Base-by-base conservation (phyloP, 2,329 filamentous ascomycete genomes). In the Calonectria montana region DNA sequence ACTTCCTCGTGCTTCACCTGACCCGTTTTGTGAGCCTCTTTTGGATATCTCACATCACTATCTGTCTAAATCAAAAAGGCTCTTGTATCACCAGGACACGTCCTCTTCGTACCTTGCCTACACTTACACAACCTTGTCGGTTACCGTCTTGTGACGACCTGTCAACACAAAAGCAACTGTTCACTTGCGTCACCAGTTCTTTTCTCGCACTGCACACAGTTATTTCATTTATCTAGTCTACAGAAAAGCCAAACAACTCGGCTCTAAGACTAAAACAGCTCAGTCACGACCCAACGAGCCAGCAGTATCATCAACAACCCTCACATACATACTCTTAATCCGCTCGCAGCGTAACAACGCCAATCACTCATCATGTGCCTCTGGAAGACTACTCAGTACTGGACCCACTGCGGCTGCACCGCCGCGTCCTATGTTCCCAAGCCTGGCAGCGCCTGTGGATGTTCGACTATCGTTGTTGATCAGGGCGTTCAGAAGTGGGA, bases 351-450 rank as follows among this genome's bases (percentile, higher is more conserved):
- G 7, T 47, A 23, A 59, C 53, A 59, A 35, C 1, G 7, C 15
- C 53, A 59, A 37, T 45, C 27, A 43, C 31, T 48, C 75, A 82
- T 18, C 69, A 84, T 84, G 82, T 84, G 82, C 73, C 65, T 78
- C 74, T 84, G 82, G 81, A 74, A 76, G 35, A 79, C 78, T 23
- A 80, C 78, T 47, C 76, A 83, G 70, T 61, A 67, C 72, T 84
- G 79, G 80, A 78, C 78, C 48, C 55, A 62, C 59, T 84, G 82
- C 71, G 82, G 82, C 63, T 84, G 82, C 78, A 75, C 73, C 35
- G 65, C 70, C n/a, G 35, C 73, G 25, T 71, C 74, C 35, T 61
- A 70, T 25, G 71, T 74, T 31, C 76, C 73, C 61, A 79, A 81
- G 72, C 82, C 82, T 3, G 79, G 78, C 35, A 81, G 79, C 71